Conservation (phyloP, 2,329 filamentous ascomycete species). For the Magnaporthiopsis poae region DNA sequence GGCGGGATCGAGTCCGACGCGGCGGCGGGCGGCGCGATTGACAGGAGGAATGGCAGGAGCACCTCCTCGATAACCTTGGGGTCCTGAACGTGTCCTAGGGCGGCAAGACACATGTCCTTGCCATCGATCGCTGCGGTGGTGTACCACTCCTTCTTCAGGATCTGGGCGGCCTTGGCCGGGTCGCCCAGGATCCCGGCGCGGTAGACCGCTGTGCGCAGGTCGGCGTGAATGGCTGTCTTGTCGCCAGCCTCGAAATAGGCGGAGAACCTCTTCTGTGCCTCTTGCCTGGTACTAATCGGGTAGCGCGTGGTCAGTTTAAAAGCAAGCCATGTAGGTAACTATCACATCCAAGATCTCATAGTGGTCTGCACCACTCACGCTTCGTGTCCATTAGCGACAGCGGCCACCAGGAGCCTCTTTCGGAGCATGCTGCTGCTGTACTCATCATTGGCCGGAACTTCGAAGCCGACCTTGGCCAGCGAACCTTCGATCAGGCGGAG, state of each 20-base stretch:
- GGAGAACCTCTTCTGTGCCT: slow-evolving; percentile 70
- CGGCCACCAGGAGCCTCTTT: slow-evolving; percentile 66
- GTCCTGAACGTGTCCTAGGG: slow-evolving; percentile 66
- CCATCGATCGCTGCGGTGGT: slow-evolving; percentile 78
- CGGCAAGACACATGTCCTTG: slow-evolving; percentile 71
- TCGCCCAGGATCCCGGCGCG: slow-evolving; percentile 63
- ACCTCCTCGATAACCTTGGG: slow-evolving; percentile 53
- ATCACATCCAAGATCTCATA: no score
- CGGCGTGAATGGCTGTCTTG: slow-evolving; percentile 63
- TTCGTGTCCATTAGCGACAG: slow-evolving; percentile 67
- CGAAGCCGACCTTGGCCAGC: slow-evolving; percentile 75
- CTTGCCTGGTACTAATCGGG: slow-evolving; percentile 42
- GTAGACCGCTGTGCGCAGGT: slow-evolving; percentile 71
- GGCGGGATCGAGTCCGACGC: slow-evolving; percentile 59
- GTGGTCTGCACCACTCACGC: slow-evolving; percentile 37
- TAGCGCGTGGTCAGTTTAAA: not conserved
- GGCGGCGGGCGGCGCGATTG: slow-evolving; percentile 24
- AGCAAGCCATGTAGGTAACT: no score
- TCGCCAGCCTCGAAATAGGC: slow-evolving; percentile 65
- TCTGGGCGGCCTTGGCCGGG: slow-evolving; percentile 58
- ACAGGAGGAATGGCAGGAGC: slow-evolving; percentile 71
- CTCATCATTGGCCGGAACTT: slow-evolving; percentile 66
- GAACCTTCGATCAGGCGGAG: slow-evolving; percentile 67
- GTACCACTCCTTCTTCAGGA: slow-evolving; percentile 76
- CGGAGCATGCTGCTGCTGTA: slow-evolving; percentile 75